Base-by-base conservation (phyloP, 1,284 basidiomycete species). In the Leccinum solheimii region DNA sequence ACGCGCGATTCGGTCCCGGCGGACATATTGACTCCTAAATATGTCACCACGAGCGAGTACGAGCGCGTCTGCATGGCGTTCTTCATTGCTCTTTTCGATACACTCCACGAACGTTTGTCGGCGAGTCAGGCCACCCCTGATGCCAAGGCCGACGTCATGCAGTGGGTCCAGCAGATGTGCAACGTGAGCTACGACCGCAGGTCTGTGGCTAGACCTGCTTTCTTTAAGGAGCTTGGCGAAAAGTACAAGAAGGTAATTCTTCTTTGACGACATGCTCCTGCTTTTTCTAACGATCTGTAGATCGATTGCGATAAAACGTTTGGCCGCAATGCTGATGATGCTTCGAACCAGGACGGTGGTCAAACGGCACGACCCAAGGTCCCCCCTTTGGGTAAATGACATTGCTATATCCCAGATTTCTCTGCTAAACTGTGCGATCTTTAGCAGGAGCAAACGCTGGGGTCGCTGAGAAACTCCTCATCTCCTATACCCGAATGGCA, bases 1-100 rank as follows among this genome's bases (percentile, higher is more conserved):
- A 0, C 1, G 0, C 61, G 60, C 0, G 67, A 69, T 51, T 7
- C 0, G 5, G 36, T 70, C 16, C 62, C 62, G 8, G 53, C 62
- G 3, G 2, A 27, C 0, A 63, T 69, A 21, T 32, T 70, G 36
- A 62, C 60, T 55, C 57, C 0, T 21, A 21, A 21, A 13, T 45
- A 45, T 45, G 43, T 45, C 10, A 14, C 14, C 2, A 27, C 27
- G 19, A 10, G 19, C 3, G 36, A 1, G 0, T 68, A 64, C 23
- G 6, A 3, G 10, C 8, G 16, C 0, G 0, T 34, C 0, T 66
- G 61, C n/a, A 54, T 57, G 10, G 38, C 59, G 1, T 68, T 68
- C 50, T 59, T 69, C 32, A 51, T 16, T 1, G 53, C 60, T 13
- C 38, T 70, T 19, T 70, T 69, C 19, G 21, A 63, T 1, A 38